Percentiles rank a stretch among this genome's conserved stretches.
Conservation (phyloP, 345 rosid genomes). For the Pistacia vera region DNA sequence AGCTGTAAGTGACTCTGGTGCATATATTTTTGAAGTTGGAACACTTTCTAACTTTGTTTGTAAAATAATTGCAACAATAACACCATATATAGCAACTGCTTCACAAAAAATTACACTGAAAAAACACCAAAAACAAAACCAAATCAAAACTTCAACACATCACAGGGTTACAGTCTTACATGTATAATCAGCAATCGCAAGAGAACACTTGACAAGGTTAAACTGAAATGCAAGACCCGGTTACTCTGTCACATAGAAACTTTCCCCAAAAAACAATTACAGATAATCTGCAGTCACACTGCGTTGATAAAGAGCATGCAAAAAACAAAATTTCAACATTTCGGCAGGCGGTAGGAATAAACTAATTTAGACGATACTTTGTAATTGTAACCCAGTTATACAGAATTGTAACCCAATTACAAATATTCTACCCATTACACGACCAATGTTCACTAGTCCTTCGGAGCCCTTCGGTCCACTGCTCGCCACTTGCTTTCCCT, state of each 20-base stretch:
- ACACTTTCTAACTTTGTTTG: conserved; percentile 98
- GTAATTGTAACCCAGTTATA: too few species aligned
- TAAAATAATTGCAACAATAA: conserved; percentile 92
- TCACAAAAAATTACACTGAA: conserved; percentile 96
- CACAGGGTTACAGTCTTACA: background rate
- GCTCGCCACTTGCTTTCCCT: too few species aligned
- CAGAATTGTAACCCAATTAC: too few species aligned
- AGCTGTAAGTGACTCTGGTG: conserved; percentile 94
- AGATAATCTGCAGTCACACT: conserved; percentile 5
- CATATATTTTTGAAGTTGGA: conserved; percentile 68
- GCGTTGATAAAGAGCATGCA: background rate
- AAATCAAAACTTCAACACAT: conserved; percentile 1
- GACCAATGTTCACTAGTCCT: too few species aligned
- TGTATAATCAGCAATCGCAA: background rate
- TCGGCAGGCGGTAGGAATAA: background rate
- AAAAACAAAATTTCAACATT: background rate
- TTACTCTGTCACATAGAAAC: background rate
- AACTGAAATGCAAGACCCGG: background rate
- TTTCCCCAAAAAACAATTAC: background rate
- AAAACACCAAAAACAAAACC: conserved; percentile 7
- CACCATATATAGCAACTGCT: conserved; percentile 99
- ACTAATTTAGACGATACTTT: background rate
- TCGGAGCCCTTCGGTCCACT: too few species aligned
- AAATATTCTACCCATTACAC: too few species aligned
- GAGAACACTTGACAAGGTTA: background rate